Percentiles rank a stretch among this genome's conserved stretches.
Evolutionary conservation across 192 early-diverging fungal genomes (phyloP).

Genomic region (Gigaspora rosea): DNA sequence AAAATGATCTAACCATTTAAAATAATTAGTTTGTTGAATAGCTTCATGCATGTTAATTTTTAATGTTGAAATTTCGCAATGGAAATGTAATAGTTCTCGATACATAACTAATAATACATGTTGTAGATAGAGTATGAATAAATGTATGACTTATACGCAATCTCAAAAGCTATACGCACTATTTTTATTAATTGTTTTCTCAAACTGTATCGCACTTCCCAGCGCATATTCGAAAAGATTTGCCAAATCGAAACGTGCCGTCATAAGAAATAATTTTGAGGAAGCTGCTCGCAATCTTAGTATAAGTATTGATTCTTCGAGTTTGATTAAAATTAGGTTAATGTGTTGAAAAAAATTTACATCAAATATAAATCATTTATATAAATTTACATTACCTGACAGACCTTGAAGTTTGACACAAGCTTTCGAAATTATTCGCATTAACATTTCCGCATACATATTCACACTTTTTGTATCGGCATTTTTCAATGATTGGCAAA

Average conservation of each 20-base stretch:
- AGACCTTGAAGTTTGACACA: neutral
- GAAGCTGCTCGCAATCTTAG: neutral
- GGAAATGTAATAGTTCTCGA: neutral
- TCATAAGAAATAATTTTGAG: neutral
- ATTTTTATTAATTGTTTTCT: neutral
- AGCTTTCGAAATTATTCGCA: neutral
- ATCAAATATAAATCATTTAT: neutral
- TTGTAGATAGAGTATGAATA: neutral
- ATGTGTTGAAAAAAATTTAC: neutral
- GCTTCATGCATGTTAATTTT: neutral
- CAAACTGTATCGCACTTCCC: neutral
- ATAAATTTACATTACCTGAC: neutral
- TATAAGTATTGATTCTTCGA: neutral
- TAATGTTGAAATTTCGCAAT: neutral
- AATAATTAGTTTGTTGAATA: neutral
- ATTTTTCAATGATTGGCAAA: neutral
- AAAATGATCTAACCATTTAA: conserved; percentile 1
- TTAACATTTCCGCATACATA: neutral
- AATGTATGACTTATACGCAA: neutral
- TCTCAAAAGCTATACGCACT: neutral
- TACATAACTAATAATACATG: neutral
- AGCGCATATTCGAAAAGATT: neutral
- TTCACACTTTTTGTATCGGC: neutral
- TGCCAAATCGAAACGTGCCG: neutral
- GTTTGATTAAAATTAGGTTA: neutral